These are phyloP conservation scores for Magnusiomyces fungicola DNA, from an alignment of 1,139 yeast species.

Conservation along the genomic window DNA sequence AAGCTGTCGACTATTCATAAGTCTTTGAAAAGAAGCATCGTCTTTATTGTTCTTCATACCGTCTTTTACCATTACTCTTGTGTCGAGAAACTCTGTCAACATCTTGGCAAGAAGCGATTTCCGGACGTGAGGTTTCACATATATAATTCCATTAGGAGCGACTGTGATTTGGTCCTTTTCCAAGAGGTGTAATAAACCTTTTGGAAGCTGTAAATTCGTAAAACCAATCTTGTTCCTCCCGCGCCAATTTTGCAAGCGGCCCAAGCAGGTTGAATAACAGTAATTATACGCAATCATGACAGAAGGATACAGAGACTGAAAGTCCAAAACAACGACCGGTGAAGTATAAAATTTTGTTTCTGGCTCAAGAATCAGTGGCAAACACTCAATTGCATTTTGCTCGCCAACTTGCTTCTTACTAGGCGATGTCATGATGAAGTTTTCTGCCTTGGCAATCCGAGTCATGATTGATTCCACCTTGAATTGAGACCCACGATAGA, in stretches of 20 bases:
- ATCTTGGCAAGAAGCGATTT: conserved; percentile 73
- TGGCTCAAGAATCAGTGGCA: conserved; percentile 92
- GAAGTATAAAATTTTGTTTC: conserved; percentile 76
- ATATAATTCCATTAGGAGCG: conserved; percentile 84
- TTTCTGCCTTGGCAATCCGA: conserved; percentile 70
- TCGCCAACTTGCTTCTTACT: conserved; percentile 72
- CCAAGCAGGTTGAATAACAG: conserved; percentile 82
- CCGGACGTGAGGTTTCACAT: conserved; percentile 57
- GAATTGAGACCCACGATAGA: conserved; percentile 86
- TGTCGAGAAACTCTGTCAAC: conserved; percentile 74
- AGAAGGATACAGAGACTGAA: conserved; percentile 91
- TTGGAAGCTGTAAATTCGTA: conserved; percentile 43
- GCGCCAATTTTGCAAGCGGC: conserved; percentile 50
- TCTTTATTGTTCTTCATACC: conserved; percentile 49
- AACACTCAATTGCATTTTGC: conserved; percentile 79
- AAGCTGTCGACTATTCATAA: conserved; percentile 70
- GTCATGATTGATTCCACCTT: conserved; percentile 81
- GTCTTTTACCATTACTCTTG: conserved; percentile 68
- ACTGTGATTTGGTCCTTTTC: conserved; percentile 46
- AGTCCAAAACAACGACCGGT: conserved; percentile 83
- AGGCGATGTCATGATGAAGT: conserved; percentile 68
- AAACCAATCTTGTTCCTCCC: conserved; percentile 46
- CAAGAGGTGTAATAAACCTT: conserved; percentile 50
- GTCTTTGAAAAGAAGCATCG: conserved; percentile 43
- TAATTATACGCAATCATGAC: conserved; percentile 86